Evolutionary conservation across 2,329 filamentous ascomycete genomes (phyloP).

Genomic region (Grosmannia serpens): DNA sequence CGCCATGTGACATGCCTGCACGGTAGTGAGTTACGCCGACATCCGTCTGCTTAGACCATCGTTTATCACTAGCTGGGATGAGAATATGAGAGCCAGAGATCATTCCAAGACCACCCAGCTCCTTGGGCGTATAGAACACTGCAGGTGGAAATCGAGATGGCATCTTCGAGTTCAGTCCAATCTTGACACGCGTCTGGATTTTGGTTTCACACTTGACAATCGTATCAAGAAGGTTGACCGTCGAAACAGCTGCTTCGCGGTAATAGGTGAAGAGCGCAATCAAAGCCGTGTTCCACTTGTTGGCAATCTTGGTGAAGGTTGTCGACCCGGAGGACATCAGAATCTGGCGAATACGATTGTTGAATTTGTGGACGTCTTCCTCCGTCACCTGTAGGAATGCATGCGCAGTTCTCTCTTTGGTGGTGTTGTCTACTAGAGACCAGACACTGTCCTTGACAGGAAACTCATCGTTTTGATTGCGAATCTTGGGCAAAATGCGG

Average conservation of each 20-base stretch:
- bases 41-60: slow-evolving; percentile 97
- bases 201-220: slow-evolving; percentile 99
- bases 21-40: slow-evolving; percentile 94
- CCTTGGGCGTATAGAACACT: slow-evolving; percentile 98
- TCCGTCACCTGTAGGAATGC: slow-evolving; percentile 97
- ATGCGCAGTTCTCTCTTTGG: slow-evolving; percentile 92
- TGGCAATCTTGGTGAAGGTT: slow-evolving; percentile 98
- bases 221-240: slow-evolving; percentile 84
- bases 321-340: slow-evolving; percentile 99
- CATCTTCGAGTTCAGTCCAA: slow-evolving; percentile 98
- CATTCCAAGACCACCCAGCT: slow-evolving; percentile 94
- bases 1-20: slow-evolving; percentile 94
- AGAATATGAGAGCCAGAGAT: slow-evolving; percentile 97
- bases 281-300: slow-evolving; percentile 98
- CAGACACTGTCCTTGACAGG: slow-evolving; percentile 96
- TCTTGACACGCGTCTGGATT: slow-evolving; percentile 98
- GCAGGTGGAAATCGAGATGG: slow-evolving; percentile 95
- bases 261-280: slow-evolving; percentile 99
- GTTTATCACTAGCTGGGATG: slow-evolving; percentile 93
- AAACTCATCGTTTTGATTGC: slow-evolving; percentile 94
- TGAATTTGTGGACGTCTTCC: slow-evolving; percentile 97
- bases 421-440: slow-evolving; percentile 92
- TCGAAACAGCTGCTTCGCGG: slow-evolving; percentile 92
- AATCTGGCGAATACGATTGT: slow-evolving; percentile 96
- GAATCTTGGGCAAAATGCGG: slow-evolving; percentile 85